Evolutionary conservation across 257 asterid species (phyloP), one percentile per base, ranked within the genome.

Genomic region (Vinca minor): DNA sequence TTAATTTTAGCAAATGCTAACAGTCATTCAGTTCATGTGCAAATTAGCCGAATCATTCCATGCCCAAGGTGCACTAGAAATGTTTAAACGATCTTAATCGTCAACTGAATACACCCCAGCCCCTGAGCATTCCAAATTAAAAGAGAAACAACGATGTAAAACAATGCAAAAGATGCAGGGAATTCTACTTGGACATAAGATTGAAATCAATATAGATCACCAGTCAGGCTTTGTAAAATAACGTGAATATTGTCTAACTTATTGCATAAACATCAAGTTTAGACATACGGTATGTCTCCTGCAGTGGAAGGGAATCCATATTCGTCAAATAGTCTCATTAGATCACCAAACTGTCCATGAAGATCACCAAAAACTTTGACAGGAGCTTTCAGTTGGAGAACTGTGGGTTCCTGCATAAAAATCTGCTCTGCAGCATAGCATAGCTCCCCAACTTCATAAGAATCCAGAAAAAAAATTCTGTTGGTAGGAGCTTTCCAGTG

Each of bases 301-400:
- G 96, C 99, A 76, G 97, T 84, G 57, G 97, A 93, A 75, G 99
- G 99, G 85, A 87, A 93, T 38, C 99, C 99, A 81, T 93, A 93
- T 86, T 93, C 99, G 75, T 93, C 99, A 76, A 93, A 93, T 34
- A 93, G 92, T 48, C 99, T 82, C 97, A 93, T 89, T 67, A 93
- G 70, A 78, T 93, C 99, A 74, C 97, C 97, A 74, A 93, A 93
- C 82, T 93, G 99, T 61, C 99, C 99, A 66, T 93, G 99, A 63
- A 93, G 97, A 85, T 93, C 99, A 66, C 99, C 99, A 49, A 93
- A 93, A 57, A 93, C 94, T 83, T 93, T 93, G 59, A 93, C 76
- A 36, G 99, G 99, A 74, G 99, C 97, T 82, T 87, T 93, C 74
- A 93, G 70, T 77, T 93, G 99, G 75, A 93, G 99, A 76, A 93